Conservation (phyloP, 176 grass and related monocot genomes). For the Paspalum vaginatum region DNA sequence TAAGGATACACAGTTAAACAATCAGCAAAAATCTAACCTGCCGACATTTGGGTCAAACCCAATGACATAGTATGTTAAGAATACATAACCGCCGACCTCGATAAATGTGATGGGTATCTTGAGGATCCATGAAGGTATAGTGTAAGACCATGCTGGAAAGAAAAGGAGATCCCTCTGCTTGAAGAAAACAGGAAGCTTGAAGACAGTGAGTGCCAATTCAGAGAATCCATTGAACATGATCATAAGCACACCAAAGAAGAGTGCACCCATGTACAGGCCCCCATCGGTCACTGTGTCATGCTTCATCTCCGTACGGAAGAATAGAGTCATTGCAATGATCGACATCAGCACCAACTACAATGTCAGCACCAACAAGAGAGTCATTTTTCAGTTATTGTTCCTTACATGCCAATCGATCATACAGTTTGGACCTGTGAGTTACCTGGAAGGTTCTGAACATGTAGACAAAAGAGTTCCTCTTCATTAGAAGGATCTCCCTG, state of each 20-base stretch:
- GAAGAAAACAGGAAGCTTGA: conserved; percentile 90
- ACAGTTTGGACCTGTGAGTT: conserved; percentile 4
- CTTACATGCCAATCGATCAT: background rate
- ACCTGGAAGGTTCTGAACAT: conserved; percentile 82
- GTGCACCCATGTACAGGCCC: conserved; percentile 60
- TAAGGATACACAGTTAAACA: background rate
- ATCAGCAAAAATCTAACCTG: conserved; percentile 63
- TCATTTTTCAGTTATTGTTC: background rate
- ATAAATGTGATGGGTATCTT: conserved; percentile 80
- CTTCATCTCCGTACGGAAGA: conserved; percentile 86
- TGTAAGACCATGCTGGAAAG: conserved; percentile 91
- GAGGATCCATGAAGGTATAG: conserved; percentile 84
- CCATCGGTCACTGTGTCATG: conserved; percentile 43
- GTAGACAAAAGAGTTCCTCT: conserved; percentile 96
- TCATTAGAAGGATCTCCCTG: conserved; percentile 87
- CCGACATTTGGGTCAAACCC: conserved; percentile 79
- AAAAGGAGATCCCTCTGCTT: conserved; percentile 93
- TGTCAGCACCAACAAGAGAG: conserved; percentile 22
- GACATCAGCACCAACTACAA: conserved; percentile 64
- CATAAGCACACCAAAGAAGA: conserved; percentile 72
- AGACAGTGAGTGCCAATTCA: conserved; percentile 67
- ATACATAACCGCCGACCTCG: conserved; percentile 80
- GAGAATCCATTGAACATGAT: conserved; percentile 89
- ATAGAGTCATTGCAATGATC: conserved; percentile 75
- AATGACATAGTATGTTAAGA: conserved; percentile 84